Percentiles rank a stretch among this genome's conserved stretches.
Evolutionary conservation across 148 eudicot genomes (phyloP).

Genomic region (Rhododendron griersonianum): DNA sequence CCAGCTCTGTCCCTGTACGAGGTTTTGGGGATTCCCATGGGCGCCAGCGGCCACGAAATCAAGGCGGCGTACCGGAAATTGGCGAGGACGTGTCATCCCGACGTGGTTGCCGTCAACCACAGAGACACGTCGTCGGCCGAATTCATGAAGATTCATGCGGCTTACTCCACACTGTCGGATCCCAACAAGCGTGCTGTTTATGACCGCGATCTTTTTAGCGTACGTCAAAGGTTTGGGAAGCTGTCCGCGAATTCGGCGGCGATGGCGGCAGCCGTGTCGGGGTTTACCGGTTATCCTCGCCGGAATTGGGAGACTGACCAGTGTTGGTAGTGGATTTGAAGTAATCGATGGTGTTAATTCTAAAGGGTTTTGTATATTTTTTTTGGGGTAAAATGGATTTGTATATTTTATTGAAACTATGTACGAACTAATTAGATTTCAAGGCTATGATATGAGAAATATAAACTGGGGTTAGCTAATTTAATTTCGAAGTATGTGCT

Average conservation of each 20-base stretch:
- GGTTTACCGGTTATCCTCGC: not conserved
- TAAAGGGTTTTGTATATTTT: not conserved
- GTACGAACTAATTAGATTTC: not conserved
- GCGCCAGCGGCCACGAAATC: conserved; percentile 15
- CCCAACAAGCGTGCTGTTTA: conserved; percentile 19
- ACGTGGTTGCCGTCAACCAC: conserved; percentile 6
- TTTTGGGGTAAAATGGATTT: not conserved
- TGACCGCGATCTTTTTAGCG: conserved; percentile 16
- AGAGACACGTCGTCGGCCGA: not conserved
- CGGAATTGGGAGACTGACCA: conserved; percentile 21
- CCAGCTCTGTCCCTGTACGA: conserved; percentile 10
- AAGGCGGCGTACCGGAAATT: conserved; percentile 21
- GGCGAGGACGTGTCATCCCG: conserved; percentile 24
- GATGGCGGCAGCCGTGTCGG: not conserved
- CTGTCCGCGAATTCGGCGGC: not conserved
- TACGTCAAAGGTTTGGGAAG: not conserved
- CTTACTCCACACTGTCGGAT: conserved; percentile 21
- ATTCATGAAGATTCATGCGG: conserved; percentile 23
- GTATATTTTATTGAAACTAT: not conserved
- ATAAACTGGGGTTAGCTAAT: not conserved
- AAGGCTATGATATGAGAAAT: not conserved
- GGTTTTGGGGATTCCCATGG: conserved; percentile 16
- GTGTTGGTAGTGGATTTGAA: conserved; percentile 10
- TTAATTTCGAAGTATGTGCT: not conserved
- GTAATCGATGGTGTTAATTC: not conserved